phyloP scores from a whole-genome alignment of 2,329 filamentous ascomycete species.

The Sclerotiophoma versabilis region DNA sequence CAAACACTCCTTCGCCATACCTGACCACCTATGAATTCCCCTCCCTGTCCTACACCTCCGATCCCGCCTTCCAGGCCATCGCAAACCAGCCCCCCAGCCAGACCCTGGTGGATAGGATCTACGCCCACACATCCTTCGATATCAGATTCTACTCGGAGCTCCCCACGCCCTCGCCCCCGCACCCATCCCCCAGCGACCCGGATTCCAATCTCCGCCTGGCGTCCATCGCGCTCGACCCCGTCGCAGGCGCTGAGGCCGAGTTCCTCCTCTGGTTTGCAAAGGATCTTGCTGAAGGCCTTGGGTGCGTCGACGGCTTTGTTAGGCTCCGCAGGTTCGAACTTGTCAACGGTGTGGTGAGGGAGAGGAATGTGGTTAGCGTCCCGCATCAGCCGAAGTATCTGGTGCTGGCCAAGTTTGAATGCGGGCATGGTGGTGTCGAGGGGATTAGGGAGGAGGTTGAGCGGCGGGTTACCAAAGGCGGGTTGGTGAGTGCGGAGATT shows the following conservation, averaged over 20 bases:
- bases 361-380: neutral
- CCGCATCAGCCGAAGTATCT: neutral
- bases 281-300: neutral
- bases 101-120: neutral
- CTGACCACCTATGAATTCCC: slow-evolving; percentile 14
- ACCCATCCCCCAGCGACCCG: neutral
- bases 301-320: neutral
- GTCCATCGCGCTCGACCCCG: neutral
- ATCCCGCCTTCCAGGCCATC: neutral
- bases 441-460: neutral
- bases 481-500: neutral
- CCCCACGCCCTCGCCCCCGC: neutral
- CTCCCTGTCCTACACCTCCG: neutral
- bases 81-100: neutral
- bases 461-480: neutral
- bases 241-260: neutral
- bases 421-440: neutral
- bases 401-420: neutral
- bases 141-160: slow-evolving; percentile 5
- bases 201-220: neutral
- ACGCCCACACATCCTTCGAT: neutral
- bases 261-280: slow-evolving; percentile 1
- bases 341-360: neutral
- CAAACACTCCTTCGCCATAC: neutral
- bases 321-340: slow-evolving; percentile 3